These are phyloP conservation scores for Neurospora sp. DNA, from an alignment of 495 filamentous ascomycete species.

Conservation along the genomic window DNA sequence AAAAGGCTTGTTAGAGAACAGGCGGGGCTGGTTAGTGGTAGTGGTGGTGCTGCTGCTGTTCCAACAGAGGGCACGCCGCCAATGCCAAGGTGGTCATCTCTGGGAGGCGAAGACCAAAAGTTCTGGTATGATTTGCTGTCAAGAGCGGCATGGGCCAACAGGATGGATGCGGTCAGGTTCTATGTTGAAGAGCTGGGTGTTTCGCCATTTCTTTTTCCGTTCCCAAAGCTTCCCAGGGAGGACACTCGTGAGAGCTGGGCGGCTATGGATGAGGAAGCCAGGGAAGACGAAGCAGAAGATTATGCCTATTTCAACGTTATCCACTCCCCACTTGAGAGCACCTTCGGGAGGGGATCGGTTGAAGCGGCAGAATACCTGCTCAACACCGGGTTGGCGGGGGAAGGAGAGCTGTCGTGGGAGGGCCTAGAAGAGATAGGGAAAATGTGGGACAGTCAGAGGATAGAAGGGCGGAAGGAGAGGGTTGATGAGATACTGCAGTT, in stretches of 20 bases:
- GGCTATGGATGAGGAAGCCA: neutral
- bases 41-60: neutral
- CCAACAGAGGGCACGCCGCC: neutral
- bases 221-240: neutral
- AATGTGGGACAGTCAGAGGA: neutral
- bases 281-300: neutral
- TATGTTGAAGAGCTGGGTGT: neutral
- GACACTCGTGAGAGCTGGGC: neutral
- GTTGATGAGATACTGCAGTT: neutral
- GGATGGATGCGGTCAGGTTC: neutral
- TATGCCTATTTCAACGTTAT: neutral
- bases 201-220: neutral
- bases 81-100: neutral
- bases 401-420: neutral
- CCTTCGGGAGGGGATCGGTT: neutral
- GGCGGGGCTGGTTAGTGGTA: neutral
- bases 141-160: neutral
- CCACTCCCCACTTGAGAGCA: neutral
- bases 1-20: neutral
- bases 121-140: neutral
- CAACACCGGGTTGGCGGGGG: neutral
- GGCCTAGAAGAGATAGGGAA: neutral
- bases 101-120: neutral
- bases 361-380: neutral
- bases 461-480: neutral